Evolutionary conservation across 2,329 filamentous ascomycete species (phyloP).

Genomic region (Aspergillus flavus): DNA sequence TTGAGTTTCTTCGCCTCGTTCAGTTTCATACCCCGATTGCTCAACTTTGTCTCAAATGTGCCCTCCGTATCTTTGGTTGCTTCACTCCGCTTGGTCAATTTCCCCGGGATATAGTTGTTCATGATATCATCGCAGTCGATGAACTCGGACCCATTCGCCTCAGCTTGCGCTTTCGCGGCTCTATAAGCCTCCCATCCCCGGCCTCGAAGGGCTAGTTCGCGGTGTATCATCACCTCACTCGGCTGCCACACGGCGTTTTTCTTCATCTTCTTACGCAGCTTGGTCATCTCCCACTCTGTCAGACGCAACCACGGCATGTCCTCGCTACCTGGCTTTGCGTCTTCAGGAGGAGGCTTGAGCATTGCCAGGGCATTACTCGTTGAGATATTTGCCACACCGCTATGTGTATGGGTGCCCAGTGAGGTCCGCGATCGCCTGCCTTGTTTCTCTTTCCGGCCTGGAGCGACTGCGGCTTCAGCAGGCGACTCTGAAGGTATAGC

Average conservation of each 20-base stretch:
- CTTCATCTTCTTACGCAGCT: slow-evolving; percentile 68
- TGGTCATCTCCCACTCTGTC: slow-evolving; percentile 69
- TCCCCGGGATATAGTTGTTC: slow-evolving; percentile 41
- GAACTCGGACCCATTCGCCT: slow-evolving; percentile 56
- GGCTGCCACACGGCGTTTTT: slow-evolving; percentile 72
- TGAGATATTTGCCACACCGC: slow-evolving; percentile 52
- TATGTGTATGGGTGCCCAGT: slow-evolving; percentile 6
- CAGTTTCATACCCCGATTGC: slow-evolving; percentile 62
- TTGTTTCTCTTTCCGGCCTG: slow-evolving; percentile 48
- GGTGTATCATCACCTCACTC: slow-evolving; percentile 67
- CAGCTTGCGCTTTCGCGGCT: slow-evolving; percentile 53
- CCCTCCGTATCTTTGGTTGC: slow-evolving; percentile 40
- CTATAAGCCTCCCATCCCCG: slow-evolving; percentile 56
- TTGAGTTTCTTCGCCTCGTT: slow-evolving; percentile 65
- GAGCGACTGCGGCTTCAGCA: slow-evolving; percentile 21
- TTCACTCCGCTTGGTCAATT: slow-evolving; percentile 45
- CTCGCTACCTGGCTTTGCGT: slow-evolving; percentile 62
- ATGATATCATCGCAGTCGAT: slow-evolving; percentile 57
- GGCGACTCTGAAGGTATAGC: slow-evolving; percentile 23
- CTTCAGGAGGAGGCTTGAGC: slow-evolving; percentile 61
- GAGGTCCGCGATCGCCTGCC: slow-evolving; percentile 28
- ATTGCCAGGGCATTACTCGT: slow-evolving; percentile 63
- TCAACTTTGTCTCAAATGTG: slow-evolving; percentile 54
- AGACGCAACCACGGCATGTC: slow-evolving; percentile 65
- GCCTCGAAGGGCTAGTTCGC: slow-evolving; percentile 62